Percentiles rank a stretch among this genome's conserved stretches.
These are phyloP conservation scores for Gardenia jasminoides DNA, from an alignment of 257 asterid genomes.

Conservation along the genomic window DNA sequence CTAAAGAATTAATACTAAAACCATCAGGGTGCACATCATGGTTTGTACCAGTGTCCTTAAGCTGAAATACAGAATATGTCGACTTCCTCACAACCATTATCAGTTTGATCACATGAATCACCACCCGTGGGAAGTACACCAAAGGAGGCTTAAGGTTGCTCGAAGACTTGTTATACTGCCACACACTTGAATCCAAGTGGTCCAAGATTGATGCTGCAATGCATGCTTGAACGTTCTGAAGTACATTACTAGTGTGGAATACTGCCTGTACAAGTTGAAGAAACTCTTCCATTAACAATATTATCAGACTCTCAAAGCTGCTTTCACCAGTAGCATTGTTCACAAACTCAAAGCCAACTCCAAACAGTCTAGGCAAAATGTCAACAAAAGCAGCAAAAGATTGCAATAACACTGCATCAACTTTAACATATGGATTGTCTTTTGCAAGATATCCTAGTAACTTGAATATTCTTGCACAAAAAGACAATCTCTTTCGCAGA, in stretches of 20 bases:
- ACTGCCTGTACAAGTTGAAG: constrained; percentile 62
- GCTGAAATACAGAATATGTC: constrained; percentile 37
- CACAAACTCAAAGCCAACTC: constrained; percentile 55
- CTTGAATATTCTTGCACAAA: constrained; percentile 64
- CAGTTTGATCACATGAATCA: constrained; percentile 62
- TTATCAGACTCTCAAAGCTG: constrained; percentile 63
- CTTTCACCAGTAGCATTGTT: constrained; percentile 55
- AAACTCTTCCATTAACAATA: constrained; percentile 73
- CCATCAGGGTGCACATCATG: constrained; percentile 25
- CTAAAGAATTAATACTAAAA: constrained; percentile 37
- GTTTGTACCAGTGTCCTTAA: constrained; percentile 42
- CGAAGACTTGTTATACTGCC: constrained; percentile 55
- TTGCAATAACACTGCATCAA: constrained; percentile 58
- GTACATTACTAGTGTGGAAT: constrained; percentile 50
- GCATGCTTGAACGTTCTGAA: constrained; percentile 69
- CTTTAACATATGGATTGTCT: constrained; percentile 47
- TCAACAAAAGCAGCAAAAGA: constrained; percentile 63
- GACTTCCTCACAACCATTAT: constrained; percentile 60
- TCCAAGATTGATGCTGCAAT: constrained; percentile 62
- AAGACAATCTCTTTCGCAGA: constrained; percentile 62
- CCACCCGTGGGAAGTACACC: constrained; percentile 81
- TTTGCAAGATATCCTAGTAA: constrained; percentile 59
- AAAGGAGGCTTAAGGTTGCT: constrained; percentile 59
- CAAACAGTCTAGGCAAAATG: constrained; percentile 56
- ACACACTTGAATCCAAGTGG: constrained; percentile 51